Evolutionary conservation across 257 asterid species (phyloP).

Genomic region (Petunia axillaris): DNA sequence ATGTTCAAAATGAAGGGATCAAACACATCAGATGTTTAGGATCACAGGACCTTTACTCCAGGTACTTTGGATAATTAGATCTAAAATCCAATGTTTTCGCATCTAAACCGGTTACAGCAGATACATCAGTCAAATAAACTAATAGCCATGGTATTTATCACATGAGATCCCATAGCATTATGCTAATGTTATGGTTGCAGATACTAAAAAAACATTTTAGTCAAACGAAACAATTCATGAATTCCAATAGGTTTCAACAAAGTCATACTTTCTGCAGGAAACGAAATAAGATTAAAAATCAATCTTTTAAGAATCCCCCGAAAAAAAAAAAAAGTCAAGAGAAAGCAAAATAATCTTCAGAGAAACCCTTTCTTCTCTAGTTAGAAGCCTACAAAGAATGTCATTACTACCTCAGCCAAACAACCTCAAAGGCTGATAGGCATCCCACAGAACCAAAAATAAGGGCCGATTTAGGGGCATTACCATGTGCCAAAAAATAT

Average conservation of each 20-base stretch:
- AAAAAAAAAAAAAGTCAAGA: neutral
- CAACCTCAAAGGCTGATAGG: neutral
- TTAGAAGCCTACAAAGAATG: conserved; percentile 10
- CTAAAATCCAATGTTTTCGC: neutral
- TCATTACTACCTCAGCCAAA: neutral
- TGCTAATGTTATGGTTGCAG: neutral
- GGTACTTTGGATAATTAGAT: neutral
- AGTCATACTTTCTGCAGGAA: neutral
- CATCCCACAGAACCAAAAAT: neutral
- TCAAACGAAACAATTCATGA: conserved; percentile 11
- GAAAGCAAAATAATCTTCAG: neutral
- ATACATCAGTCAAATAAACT: neutral
- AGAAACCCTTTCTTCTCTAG: neutral
- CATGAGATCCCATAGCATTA: neutral
- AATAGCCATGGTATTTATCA: neutral
- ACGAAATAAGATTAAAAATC: neutral
- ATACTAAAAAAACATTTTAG: neutral
- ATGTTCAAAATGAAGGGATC: neutral
- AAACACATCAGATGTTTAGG: neutral
- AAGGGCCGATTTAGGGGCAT: conserved; percentile 10
- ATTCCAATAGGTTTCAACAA: neutral
- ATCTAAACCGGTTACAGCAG: neutral
- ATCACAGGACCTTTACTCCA: neutral
- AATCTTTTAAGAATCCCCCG: neutral
- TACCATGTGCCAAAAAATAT: neutral